Base-by-base conservation (phyloP, 2,329 filamentous ascomycete genomes). In the Apiospora malaysiana region DNA sequence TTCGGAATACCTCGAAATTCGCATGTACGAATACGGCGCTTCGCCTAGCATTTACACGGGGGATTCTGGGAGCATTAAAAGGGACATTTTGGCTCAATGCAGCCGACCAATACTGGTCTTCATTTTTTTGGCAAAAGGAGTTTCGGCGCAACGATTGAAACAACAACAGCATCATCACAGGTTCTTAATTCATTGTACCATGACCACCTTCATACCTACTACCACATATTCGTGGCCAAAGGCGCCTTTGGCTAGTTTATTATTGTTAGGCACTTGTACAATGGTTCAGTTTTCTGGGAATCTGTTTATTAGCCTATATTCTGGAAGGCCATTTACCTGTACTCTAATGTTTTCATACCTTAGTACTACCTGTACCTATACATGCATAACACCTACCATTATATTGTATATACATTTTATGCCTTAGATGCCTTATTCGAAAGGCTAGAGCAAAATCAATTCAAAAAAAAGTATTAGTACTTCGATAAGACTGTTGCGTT, bases 261-360 rank as follows among this genome's bases (percentile, higher is more conserved):
- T 63, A 40, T 40, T 40, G 21, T 63, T 40, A 32, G 32, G 18
- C 32, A 63, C 32, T 40, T 63, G 32, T 40, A 63, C n/a, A n/a
- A 40, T 12, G 27, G 27, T 32, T 32, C 18, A 18, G 40, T 63
- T 21, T 63, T 63, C 56, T 40, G 56, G 56, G 56, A 40, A 63
- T 40, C 32, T 63, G 56, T 32, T 40, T 63, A 63, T 63, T n/a
- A 63, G 56, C 56, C 27, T 63, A 63, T 63, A 40, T 63, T 56
- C 2, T 23, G 32, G 32, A 63, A 40, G 56, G 56, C 32, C 27
- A 45, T 45, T n/a, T 40, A n/a, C 56, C 32, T 63, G 56, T 63
- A 63, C 56, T 63, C 56, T 63, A 63, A 63, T 63, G 56, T 63
- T 63, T 63, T 63, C 56, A 40, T 63, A 63, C 27, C n/a, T 37